Percentiles rank a stretch among this genome's conserved stretches.
Conservation (phyloP, 2,329 filamentous ascomycete species). For the Fusarium siculi region DNA sequence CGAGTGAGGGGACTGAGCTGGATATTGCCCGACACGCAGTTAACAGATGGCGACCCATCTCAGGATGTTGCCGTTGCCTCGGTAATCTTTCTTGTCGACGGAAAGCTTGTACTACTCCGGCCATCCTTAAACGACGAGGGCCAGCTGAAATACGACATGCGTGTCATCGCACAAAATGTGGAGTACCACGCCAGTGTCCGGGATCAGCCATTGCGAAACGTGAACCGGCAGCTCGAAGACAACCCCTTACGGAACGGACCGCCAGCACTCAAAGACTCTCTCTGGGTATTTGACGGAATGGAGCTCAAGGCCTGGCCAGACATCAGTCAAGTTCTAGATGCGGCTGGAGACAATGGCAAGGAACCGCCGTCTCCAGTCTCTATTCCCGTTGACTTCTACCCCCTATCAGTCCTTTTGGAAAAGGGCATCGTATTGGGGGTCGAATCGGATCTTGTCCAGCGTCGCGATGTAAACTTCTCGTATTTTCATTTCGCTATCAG, state of each 20-base stretch:
- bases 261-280: conserved; percentile 78
- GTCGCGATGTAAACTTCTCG: conserved; percentile 90
- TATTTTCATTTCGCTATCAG: conserved; percentile 89
- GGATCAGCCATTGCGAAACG: conserved; percentile 71
- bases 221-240: conserved; percentile 44
- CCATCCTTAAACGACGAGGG: conserved; percentile 85
- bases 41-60: conserved; percentile 90
- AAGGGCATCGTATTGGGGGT: conserved; percentile 92
- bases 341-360: conserved; percentile 71
- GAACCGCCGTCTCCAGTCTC: conserved; percentile 80
- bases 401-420: conserved; percentile 84
- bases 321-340: conserved; percentile 82
- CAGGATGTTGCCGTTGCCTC: conserved; percentile 95
- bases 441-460: conserved; percentile 92
- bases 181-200: conserved; percentile 95
- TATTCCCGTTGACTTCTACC: conserved; percentile 94
- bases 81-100: conserved; percentile 95
- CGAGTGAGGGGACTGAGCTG: conserved; percentile 93
- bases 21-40: conserved; percentile 91
- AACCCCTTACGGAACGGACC: conserved; percentile 40
- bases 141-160: conserved; percentile 97
- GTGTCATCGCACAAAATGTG: conserved; percentile 93
- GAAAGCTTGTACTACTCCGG: conserved; percentile 91
- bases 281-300: conserved; percentile 94
- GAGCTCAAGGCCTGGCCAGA: conserved; percentile 91